A percentile compares a stretch with the other conserved stretches of the same genome.
Conservation (phyloP, 805 yeast species). For the Huiozyma sinensis region DNA sequence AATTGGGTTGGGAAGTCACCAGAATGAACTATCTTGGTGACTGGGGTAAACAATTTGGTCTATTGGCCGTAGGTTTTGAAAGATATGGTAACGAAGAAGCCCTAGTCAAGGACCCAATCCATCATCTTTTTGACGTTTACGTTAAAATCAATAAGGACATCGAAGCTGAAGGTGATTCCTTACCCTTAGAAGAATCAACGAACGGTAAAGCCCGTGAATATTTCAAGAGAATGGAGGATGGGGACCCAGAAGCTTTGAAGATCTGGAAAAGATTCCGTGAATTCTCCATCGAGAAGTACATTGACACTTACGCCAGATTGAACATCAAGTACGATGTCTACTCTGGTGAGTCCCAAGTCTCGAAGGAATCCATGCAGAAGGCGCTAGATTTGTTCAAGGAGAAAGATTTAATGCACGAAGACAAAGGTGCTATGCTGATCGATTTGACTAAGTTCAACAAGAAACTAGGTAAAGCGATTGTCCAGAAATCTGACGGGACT, state of each 20-base stretch:
- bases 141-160: constrained; percentile 77
- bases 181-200: constrained; percentile 39
- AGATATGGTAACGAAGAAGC: constrained; percentile 72
- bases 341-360: constrained; percentile 93
- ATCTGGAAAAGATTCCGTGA: constrained; percentile 85
- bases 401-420: constrained; percentile 65
- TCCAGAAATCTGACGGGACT: constrained; percentile 91
- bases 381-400: constrained; percentile 54
- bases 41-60: constrained; percentile 98
- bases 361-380: constrained; percentile 55
- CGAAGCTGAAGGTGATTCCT: constrained; percentile 39
- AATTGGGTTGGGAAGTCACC: constrained; percentile 78
- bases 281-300: constrained; percentile 73
- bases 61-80: constrained; percentile 83
- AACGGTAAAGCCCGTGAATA: constrained; percentile 78
- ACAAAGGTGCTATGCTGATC: constrained; percentile 81
- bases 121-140: constrained; percentile 88
- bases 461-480: constrained; percentile 84
- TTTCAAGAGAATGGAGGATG: constrained; percentile 86
- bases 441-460: constrained; percentile 78
- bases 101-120: constrained; percentile 69
- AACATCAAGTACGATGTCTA: constrained; percentile 80
- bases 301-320: constrained; percentile 79
- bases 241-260: constrained; percentile 68
- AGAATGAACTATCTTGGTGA: constrained; percentile 93